phyloP scores from a whole-genome alignment of 129 eudicot genomes.

The Calendula officinalis region DNA sequence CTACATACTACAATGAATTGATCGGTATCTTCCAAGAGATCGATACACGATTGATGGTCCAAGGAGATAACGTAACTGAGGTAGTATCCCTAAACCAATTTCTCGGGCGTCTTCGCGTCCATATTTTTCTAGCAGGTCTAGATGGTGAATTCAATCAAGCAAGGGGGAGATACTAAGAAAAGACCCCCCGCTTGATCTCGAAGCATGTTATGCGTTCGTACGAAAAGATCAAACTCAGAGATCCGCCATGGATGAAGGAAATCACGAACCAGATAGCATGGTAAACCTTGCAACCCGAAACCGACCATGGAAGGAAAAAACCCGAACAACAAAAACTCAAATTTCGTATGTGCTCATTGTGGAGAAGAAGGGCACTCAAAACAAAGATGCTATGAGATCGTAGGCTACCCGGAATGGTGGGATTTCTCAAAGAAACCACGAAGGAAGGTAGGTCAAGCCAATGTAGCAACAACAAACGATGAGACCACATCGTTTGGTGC shows the following conservation, averaged over 20 bases:
- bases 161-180: constrained; percentile 12
- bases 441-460: constrained; percentile 3
- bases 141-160: constrained; percentile 18
- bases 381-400: constrained; percentile 13
- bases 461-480: background rate
- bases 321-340: constrained; percentile 2
- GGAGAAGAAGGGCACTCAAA: constrained; percentile 18
- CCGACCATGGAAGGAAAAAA: constrained; percentile 4
- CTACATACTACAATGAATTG: constrained; percentile 11
- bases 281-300: constrained; percentile 4
- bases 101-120: constrained; percentile 6
- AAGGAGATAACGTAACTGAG: background rate
- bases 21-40: constrained; percentile 15
- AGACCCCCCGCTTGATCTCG: constrained; percentile 17
- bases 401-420: constrained; percentile 19
- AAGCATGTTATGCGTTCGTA: background rate
- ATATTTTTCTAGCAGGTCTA: constrained; percentile 14
- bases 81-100: constrained; percentile 1
- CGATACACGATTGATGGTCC: background rate
- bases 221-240: background rate
- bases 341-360: constrained; percentile 2
- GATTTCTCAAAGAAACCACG: constrained; percentile 21
- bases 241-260: constrained; percentile 8
- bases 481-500: constrained; percentile 6
- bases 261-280: constrained; percentile 6